phyloP scores from a whole-genome alignment of 371 early-diverging fungal species.

The Lichtheimia ornata region DNA sequence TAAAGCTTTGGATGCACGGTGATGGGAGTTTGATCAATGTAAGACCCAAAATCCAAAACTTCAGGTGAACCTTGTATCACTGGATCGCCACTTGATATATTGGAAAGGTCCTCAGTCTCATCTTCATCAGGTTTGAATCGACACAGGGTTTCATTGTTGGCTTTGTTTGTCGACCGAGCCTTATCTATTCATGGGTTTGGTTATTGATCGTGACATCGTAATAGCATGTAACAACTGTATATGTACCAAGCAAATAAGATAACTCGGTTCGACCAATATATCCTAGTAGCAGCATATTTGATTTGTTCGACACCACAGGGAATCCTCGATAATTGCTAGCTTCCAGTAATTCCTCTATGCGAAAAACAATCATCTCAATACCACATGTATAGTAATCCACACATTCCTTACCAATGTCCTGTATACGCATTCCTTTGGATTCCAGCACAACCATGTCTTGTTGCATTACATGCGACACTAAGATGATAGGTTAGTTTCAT shows the following conservation, averaged over 20 bases:
- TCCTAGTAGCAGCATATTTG: slow-evolving; percentile 74
- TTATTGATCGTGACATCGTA: not conserved
- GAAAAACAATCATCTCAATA: not conserved
- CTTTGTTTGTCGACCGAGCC: slow-evolving; percentile 47
- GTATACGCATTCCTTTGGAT: slow-evolving; percentile 49
- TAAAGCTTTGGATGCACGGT: slow-evolving; percentile 80
- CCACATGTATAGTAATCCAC: not conserved
- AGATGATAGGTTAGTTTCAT: not conserved
- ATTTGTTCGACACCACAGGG: slow-evolving; percentile 78
- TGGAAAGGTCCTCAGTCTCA: slow-evolving; percentile 27
- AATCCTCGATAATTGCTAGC: slow-evolving; percentile 73
- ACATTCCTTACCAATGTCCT: slow-evolving; percentile 35
- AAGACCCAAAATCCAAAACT: slow-evolving; percentile 69
- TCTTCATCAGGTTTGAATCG: slow-evolving; percentile 56
- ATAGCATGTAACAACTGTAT: not conserved
- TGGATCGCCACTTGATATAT: slow-evolving; percentile 19
- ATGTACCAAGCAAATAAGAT: slow-evolving; percentile 63
- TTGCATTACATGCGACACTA: slow-evolving; percentile 69
- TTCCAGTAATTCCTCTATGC: slow-evolving; percentile 49
- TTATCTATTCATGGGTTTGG: slow-evolving; percentile 35
- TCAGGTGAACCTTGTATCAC: slow-evolving; percentile 46
- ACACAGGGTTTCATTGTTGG: slow-evolving; percentile 55
- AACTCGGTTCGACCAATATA: slow-evolving; percentile 81
- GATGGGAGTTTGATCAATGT: slow-evolving; percentile 86
- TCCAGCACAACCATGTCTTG: slow-evolving; percentile 59